These are phyloP conservation scores for Vitis hybrid DNA, from an alignment of 177 flowering plant species.

Conservation along the genomic window DNA sequence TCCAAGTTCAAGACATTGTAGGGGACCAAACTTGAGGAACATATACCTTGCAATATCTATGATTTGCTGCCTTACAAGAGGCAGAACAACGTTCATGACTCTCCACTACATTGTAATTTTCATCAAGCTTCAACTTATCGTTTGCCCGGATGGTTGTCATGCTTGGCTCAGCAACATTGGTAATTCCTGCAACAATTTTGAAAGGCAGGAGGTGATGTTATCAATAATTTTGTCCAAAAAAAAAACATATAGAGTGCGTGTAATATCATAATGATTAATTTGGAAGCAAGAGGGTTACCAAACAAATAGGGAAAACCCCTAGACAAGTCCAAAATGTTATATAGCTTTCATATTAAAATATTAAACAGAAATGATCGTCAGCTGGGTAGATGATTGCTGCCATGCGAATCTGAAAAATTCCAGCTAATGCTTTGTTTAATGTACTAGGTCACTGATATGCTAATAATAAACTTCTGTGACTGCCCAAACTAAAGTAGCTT, in stretches of 20 bases:
- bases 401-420: background rate
- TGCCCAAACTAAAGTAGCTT: background rate
- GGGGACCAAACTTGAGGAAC: background rate
- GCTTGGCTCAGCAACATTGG: background rate
- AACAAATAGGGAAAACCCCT: too few relatives aligned
- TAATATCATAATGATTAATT: too few relatives aligned
- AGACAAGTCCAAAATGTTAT: too few relatives aligned
- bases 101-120: constrained; percentile 1
- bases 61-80: background rate
- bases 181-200: background rate
- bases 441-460: background rate
- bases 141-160: background rate
- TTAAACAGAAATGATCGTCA: too few relatives aligned
- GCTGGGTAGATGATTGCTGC: background rate
- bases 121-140: constrained; percentile 2
- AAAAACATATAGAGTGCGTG: too few relatives aligned
- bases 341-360: too few relatives aligned
- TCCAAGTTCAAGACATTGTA: background rate
- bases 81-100: background rate
- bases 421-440: background rate
- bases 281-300: too few relatives aligned
- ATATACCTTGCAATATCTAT: constrained; percentile 8
- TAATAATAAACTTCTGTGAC: background rate
- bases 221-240: too few relatives aligned
- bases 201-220: background rate